Evolutionary conservation across 2,329 filamentous ascomycete genomes (phyloP).

Genomic region (Shiraia sp.): DNA sequence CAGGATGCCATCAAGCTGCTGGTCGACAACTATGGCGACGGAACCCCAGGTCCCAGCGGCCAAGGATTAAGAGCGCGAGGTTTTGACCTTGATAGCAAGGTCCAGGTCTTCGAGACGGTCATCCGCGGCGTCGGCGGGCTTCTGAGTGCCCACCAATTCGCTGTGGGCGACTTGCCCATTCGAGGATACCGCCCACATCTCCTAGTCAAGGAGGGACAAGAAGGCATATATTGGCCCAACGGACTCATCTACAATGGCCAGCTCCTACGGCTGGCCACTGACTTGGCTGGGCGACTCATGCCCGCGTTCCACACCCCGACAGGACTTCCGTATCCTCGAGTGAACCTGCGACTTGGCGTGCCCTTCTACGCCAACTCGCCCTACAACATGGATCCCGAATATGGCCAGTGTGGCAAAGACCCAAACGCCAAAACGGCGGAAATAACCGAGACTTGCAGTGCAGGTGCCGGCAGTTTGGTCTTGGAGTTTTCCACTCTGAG

Average conservation of each 20-base stretch:
- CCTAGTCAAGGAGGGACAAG: conserved; percentile 37
- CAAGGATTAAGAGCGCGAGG: conserved; percentile 74
- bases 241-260: conserved; percentile 87
- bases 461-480: conserved; percentile 92
- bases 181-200: conserved; percentile 67
- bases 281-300: conserved; percentile 80
- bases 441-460: conserved; percentile 94
- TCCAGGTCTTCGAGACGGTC: conserved; percentile 97
- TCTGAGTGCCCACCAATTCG: conserved; percentile 91
- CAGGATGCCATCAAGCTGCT: conserved; percentile 77
- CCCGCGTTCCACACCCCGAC: conserved; percentile 92
- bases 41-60: conserved; percentile 68
- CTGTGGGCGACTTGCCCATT: conserved; percentile 87
- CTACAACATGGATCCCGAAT: conserved; percentile 62
- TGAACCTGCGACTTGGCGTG: conserved; percentile 88
- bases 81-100: conserved; percentile 96
- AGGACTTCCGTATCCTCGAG: conserved; percentile 90
- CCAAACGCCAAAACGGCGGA: conserved; percentile 60
- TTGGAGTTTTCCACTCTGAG: conserved; percentile 92
- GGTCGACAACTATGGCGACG: conserved; percentile 85
- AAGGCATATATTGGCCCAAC: conserved; percentile 70
- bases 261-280: conserved; percentile 82
- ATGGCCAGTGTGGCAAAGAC: conserved; percentile 52
- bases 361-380: conserved; percentile 91
- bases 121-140: conserved; percentile 91